Conservation (phyloP, 345 rosid species). For the Eucalyptus globulus region DNA sequence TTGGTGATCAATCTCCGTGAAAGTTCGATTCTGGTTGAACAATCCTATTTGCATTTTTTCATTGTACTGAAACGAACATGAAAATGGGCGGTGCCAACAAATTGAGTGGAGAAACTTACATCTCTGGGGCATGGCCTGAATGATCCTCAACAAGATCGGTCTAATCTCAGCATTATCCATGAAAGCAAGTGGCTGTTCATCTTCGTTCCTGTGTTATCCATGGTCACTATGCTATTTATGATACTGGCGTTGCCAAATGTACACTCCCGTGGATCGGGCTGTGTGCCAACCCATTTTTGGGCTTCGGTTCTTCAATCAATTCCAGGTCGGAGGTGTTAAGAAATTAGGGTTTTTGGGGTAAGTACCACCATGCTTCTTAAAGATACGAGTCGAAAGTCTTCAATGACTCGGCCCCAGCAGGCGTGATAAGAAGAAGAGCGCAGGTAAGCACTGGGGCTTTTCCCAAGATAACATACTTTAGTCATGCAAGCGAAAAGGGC, state of each 20-base stretch:
- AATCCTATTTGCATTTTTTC: not conserved
- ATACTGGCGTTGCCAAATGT: not conserved
- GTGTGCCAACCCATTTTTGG: not conserved
- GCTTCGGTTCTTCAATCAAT: not conserved
- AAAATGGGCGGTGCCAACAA: not conserved
- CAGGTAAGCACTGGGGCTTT: not conserved
- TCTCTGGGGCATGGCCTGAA: not conserved
- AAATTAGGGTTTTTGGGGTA: not conserved
- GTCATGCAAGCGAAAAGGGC: not conserved
- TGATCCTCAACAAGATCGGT: not conserved
- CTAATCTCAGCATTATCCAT: not conserved
- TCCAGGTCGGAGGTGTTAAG: not conserved
- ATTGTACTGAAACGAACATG: not conserved
- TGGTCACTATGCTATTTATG: not conserved
- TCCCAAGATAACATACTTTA: not conserved
- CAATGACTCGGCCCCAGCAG: not conserved
- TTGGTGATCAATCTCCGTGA: not conserved
- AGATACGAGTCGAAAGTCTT: not conserved
- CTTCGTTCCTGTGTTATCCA: not conserved
- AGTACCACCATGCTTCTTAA: not conserved
- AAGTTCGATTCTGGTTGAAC: not conserved
- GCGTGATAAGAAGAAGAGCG: not conserved
- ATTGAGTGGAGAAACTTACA: not conserved
- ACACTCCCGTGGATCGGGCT: not conserved
- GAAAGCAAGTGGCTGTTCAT: not conserved